phyloP scores from a whole-genome alignment of 352 stramenopile genomes.

The Phytopythium ostracodes region DNA sequence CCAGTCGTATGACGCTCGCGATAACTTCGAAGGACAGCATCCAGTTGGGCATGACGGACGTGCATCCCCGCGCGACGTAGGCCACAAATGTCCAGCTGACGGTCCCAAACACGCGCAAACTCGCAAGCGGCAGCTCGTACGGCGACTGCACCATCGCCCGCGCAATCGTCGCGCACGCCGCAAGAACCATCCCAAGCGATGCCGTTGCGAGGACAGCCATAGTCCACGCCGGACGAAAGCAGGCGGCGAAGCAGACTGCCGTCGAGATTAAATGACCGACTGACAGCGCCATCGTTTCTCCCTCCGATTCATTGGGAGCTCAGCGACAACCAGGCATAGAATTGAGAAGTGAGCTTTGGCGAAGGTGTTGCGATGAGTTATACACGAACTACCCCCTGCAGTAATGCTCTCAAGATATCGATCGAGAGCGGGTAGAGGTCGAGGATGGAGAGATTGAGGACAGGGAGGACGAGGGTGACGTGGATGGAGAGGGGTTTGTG shows the following conservation, averaged over 20 bases:
- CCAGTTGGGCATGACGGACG: slow-evolving; percentile 18
- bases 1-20: slow-evolving; percentile 23
- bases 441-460: too few relatives aligned
- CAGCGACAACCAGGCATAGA: background rate
- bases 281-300: background rate
- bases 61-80: background rate
- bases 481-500: too few relatives aligned
- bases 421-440: too few relatives aligned
- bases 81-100: background rate
- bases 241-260: background rate
- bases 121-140: background rate
- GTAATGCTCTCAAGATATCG: too few relatives aligned
- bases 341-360: background rate
- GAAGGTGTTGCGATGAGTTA: background rate
- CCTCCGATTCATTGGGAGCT: background rate
- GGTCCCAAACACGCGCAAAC: background rate
- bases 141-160: background rate
- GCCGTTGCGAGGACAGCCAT: background rate
- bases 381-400: too few relatives aligned
- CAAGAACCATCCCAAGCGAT: background rate
- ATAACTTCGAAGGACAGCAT: slow-evolving; percentile 29
- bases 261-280: background rate
- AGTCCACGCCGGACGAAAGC: background rate
- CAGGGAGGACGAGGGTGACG: too few relatives aligned
- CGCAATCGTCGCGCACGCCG: background rate